These are phyloP conservation scores for Candida sithepensis DNA, from an alignment of 805 yeast genomes.

Conservation along the genomic window DNA sequence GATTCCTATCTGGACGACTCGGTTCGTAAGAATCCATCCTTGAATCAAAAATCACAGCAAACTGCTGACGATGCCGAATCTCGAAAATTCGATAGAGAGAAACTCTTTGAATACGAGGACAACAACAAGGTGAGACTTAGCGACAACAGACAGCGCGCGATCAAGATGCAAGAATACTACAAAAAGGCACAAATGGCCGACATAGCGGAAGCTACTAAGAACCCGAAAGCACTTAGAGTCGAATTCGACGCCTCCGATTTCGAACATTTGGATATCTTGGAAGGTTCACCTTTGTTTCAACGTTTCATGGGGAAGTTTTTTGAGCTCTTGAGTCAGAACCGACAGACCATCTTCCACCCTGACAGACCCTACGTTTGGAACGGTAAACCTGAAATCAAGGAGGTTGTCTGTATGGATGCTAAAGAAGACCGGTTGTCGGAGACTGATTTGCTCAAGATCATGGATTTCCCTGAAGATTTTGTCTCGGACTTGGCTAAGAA, in stretches of 20 bases:
- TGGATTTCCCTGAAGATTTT: slow-evolving; percentile 30
- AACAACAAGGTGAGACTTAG: background rate
- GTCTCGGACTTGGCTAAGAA: slow-evolving; percentile 37
- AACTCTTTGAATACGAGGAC: background rate
- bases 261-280: background rate
- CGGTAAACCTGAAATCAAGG: slow-evolving; percentile 23
- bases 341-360: slow-evolving; percentile 14
- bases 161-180: background rate
- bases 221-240: background rate
- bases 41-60: background rate
- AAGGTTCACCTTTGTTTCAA: slow-evolving; percentile 5
- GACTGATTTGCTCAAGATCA: slow-evolving; percentile 3
- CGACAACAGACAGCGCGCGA: background rate
- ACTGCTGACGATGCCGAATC: background rate
- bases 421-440: slow-evolving; percentile 8
- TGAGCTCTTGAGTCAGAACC: slow-evolving; percentile 7
- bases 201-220: too few species aligned
- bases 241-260: slow-evolving; percentile 1
- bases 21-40: background rate
- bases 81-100: background rate
- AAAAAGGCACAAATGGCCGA: background rate
- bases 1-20: background rate
- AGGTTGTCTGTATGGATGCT: slow-evolving; percentile 15
- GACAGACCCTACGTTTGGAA: slow-evolving; percentile 11
- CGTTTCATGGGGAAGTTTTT: slow-evolving; percentile 12